Conservation (phyloP, 1,139 yeast species). For the Yamadazyma triangularis region DNA sequence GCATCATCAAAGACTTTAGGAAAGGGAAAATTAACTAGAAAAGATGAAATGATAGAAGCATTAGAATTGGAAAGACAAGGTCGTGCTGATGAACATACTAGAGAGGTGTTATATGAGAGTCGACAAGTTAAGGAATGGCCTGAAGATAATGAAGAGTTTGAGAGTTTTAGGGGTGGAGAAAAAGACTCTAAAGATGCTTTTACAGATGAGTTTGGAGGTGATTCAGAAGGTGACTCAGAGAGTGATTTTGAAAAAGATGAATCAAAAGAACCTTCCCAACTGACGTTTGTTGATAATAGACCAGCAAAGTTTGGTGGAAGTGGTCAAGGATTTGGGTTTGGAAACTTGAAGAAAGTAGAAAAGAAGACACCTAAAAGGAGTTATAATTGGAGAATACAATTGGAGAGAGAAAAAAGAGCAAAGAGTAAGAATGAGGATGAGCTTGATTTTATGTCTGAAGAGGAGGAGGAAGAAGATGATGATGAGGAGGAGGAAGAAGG, state of each 20-base stretch:
- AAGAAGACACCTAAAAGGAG: constrained; percentile 29
- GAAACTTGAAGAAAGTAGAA: constrained; percentile 47
- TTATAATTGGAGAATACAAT: constrained; percentile 40
- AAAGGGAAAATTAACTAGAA: constrained; percentile 66
- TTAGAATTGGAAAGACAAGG: constrained; percentile 71
- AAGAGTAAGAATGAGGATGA: constrained; percentile 30
- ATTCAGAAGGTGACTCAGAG: constrained; percentile 5
- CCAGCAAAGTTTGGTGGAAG: constrained; percentile 60
- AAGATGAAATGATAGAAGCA: constrained; percentile 73
- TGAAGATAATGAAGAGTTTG: too few relatives aligned
- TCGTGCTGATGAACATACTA: constrained; percentile 59
- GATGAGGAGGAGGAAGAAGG: constrained; percentile 18
- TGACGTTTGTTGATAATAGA: constrained; percentile 60
- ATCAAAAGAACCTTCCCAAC: constrained; percentile 9
- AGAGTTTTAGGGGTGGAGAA: too few relatives aligned
- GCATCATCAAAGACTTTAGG: constrained; percentile 77
- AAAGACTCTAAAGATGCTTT: too few relatives aligned
- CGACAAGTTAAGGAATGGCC: constrained; percentile 64
- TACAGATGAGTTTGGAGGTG: too few relatives aligned
- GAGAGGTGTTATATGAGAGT: constrained; percentile 65
- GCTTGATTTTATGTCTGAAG: constrained; percentile 34
- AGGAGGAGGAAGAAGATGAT: too few relatives aligned
- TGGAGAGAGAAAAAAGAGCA: constrained; percentile 36
- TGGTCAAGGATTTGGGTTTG: constrained; percentile 67
- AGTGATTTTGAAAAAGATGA: constrained; percentile 9